Evolutionary conservation across 1,284 basidiomycete genomes (phyloP), one percentile per base, ranked within the genome.

Genomic region (Thelephora terrestris): DNA sequence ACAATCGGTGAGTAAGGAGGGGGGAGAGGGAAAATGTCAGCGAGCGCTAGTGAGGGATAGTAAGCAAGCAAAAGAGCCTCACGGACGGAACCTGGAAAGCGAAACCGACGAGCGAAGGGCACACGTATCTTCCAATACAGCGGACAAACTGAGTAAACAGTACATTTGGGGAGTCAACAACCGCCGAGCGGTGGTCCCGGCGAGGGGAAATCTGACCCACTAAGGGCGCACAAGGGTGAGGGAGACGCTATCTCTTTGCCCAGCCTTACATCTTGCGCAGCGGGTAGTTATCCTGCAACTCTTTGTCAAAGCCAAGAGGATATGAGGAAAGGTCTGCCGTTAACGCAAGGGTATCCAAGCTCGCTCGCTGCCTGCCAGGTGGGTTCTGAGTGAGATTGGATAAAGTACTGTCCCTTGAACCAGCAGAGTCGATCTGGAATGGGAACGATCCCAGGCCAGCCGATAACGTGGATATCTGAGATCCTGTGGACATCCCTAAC

Each of bases 241-340:
- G 25, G 25, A 39, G 14, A 9, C 23, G 9, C 18, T 4, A 16
- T 9, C 37, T 39, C 16, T 7, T 7, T 18, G 7, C 37, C 37
- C 20, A 17, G 21, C 4, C 25, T 21, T 25, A 42, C 39, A 32
- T 32, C 29, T 42, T 42, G 20, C 39, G 39, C 12, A 42, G 18
- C 5, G 39, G 39, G 25, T 42, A 55, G 40, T 49, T 50, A 12
- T 53, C 51, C 36, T 55, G 48, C 45, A 50, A 49, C 25, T 45
- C 49, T n/a, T 52, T 48, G 48, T 66, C 81, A 57, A 85, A 85
- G 38, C 75, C 78, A 47, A 90, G 71, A 24, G 87, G 86, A 60
- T 86, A 89, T 18, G 84, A 83, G 37, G 84, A 79, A 47, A 90
- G 64, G 63, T 88, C 87, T 56, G 74, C 81, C 53, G 87, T 89